A percentile compares a stretch with the other conserved stretches of the same genome.
phyloP scores from a whole-genome alignment of 2,329 filamentous ascomycete species.

The Nigrospora osmanthi region DNA sequence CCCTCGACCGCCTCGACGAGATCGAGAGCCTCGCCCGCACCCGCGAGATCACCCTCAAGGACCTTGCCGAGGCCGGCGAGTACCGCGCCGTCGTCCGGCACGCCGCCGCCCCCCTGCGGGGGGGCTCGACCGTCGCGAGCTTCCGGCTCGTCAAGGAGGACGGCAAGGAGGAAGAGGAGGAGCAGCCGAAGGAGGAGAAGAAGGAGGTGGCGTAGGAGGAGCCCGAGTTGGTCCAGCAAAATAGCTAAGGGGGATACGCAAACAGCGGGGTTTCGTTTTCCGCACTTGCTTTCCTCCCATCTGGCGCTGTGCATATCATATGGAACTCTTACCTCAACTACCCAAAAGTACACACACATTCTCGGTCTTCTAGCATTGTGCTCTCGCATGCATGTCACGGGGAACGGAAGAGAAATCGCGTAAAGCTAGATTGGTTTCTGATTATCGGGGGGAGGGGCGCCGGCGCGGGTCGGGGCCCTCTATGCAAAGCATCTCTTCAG shows the following conservation, averaged over 20 bases:
- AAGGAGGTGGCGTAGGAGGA: neutral
- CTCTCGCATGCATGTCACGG: no score
- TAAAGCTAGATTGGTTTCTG: no score
- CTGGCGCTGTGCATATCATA: no score
- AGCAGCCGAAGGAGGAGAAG: neutral
- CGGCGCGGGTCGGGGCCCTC: no score
- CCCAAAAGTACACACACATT: no score
- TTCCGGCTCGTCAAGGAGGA: neutral
- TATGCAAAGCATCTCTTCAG: no score
- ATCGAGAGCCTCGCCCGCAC: constrained; percentile 47
- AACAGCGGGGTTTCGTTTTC: no score
- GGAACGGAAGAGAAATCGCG: no score
- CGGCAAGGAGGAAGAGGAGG: neutral
- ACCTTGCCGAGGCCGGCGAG: constrained; percentile 10
- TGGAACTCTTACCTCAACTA: no score
- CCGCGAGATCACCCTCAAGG: constrained; percentile 48
- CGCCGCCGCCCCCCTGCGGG: neutral
- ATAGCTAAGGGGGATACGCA: neutral
- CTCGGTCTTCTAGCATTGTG: no score
- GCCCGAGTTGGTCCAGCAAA: neutral
- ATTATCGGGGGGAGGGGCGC: no score
- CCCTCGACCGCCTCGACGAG: constrained; percentile 41
- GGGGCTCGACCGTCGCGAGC: neutral
- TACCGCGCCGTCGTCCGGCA: constrained; percentile 7
- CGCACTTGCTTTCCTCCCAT: no score